Evolutionary conservation across 225 moss, liverwort and hornwort genomes (phyloP).

Genomic region (Bryum argenteum): DNA sequence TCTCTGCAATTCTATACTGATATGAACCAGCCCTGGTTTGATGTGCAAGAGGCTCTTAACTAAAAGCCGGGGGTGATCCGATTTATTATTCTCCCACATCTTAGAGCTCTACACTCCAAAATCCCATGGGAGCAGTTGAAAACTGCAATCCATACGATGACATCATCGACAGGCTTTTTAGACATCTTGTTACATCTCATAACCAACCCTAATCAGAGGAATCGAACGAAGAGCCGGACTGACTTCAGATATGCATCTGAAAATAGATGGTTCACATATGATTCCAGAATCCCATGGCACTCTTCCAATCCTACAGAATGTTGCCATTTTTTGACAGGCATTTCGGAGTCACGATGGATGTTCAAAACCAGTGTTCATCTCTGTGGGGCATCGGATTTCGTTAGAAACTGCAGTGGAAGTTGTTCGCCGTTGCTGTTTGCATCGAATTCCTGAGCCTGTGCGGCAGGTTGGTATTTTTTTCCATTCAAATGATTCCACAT

Average conservation of each 20-base stretch:
- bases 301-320: background rate
- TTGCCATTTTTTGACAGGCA: slow-evolving; percentile 55
- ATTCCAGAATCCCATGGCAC: no score
- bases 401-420: slow-evolving; percentile 79
- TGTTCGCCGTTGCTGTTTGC: slow-evolving; percentile 71
- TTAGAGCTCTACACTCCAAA: no score
- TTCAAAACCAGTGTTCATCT: slow-evolving; percentile 84
- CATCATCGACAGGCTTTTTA: no score
- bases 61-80: no score
- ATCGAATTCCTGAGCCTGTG: slow-evolving; percentile 96
- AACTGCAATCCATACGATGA: no score
- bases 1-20: slow-evolving; percentile 3
- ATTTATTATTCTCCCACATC: no score
- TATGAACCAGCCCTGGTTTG: background rate
- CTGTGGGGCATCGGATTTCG: slow-evolving; percentile 86
- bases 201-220: no score
- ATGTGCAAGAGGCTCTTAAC: no score
- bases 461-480: slow-evolving; percentile 68
- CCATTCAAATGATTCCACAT: background rate
- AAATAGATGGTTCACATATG: no score
- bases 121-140: no score
- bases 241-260: background rate
- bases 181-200: no score
- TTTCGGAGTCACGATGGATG: slow-evolving; percentile 85
- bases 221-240: background rate